Conservation (phyloP, 768 basidiomycete genomes). For the Pholiota microspora region DNA sequence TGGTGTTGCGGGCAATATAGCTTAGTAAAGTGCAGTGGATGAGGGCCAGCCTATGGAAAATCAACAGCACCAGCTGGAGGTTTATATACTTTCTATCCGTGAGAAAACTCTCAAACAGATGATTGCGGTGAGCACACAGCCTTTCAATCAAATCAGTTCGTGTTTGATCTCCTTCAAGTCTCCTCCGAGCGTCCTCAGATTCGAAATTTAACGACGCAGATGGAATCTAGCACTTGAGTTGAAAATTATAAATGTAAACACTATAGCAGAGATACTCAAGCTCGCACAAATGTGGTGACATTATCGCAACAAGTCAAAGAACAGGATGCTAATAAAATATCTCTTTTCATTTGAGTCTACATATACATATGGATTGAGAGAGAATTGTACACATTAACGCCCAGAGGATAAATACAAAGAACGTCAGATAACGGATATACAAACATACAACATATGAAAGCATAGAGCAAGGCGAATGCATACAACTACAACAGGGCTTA, state of each 20-base stretch:
- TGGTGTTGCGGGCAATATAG: slow-evolving; percentile 17
- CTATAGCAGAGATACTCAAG: no score
- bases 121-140: neutral
- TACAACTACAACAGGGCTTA: neutral
- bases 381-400: neutral
- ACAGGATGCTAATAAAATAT: no score
- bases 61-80: slow-evolving; percentile 14
- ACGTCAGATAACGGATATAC: neutral
- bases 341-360: no score
- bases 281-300: no score
- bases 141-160: neutral
- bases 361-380: neutral
- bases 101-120: slow-evolving; percentile 21
- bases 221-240: no score
- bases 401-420: neutral
- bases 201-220: no score
- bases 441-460: neutral
- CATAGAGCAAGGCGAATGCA: neutral
- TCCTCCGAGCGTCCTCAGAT: no score
- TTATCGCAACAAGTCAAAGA: no score
- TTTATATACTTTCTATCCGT: slow-evolving; percentile 30
- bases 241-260: no score
- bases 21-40: slow-evolving; percentile 24
- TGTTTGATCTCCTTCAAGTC: neutral
- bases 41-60: slow-evolving; percentile 48